Percentiles rank a stretch among this genome's conserved stretches.
phyloP scores from a whole-genome alignment of 1,284 basidiomycete species.

The Vanrija pseudolonga region DNA sequence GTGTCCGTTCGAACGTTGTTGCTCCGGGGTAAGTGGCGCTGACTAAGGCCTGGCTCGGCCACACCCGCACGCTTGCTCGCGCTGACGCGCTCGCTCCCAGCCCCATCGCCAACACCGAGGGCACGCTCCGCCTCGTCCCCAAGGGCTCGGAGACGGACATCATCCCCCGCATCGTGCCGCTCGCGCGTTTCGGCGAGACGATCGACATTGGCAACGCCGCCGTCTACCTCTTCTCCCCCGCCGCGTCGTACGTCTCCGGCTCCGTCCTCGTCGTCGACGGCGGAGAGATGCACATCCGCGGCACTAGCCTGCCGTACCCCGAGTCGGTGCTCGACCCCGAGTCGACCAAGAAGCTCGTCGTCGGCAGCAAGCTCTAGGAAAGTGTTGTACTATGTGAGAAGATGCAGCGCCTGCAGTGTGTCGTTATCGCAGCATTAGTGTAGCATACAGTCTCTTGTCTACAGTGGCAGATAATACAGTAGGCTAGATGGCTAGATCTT shows the following conservation, averaged over 20 bases:
- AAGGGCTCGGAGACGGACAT: constrained; percentile 43
- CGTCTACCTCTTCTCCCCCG: constrained; percentile 84
- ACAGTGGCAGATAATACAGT: no score
- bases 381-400: neutral
- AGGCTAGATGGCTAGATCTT: no score
- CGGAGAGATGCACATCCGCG: constrained; percentile 40
- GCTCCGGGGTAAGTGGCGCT: constrained; percentile 60
- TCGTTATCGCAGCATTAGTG: no score
- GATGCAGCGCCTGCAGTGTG: no score
- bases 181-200: constrained; percentile 64
- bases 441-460: no score
- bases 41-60: neutral
- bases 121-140: constrained; percentile 66
- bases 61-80: neutral
- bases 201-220: constrained; percentile 75
- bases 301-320: constrained; percentile 40
- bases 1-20: constrained; percentile 90
- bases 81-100: constrained; percentile 26
- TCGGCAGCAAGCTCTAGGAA: constrained; percentile 18
- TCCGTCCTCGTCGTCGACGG: constrained; percentile 52
- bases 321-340: constrained; percentile 42
- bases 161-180: constrained; percentile 50
- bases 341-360: constrained; percentile 26
- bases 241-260: constrained; percentile 76
- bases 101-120: constrained; percentile 80